Evolutionary conservation across 2,329 filamentous ascomycete genomes (phyloP).

Genomic region (Hansfordia pulvinata): DNA sequence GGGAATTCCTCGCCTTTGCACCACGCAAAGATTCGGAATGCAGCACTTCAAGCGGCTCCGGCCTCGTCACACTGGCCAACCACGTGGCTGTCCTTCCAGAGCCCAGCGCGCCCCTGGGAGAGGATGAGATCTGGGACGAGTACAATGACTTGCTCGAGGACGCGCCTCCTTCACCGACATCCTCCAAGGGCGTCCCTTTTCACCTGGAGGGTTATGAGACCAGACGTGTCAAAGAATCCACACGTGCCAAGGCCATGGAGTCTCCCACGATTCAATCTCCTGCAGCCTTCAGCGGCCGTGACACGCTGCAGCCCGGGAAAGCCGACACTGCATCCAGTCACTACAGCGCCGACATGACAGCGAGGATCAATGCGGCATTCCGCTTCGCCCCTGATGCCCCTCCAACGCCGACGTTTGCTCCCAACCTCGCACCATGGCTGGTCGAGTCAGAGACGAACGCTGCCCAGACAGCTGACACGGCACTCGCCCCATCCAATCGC

Average conservation of each 20-base stretch:
- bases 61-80: slow-evolving; percentile 41
- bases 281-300: slow-evolving; percentile 15
- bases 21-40: slow-evolving; percentile 58
- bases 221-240: slow-evolving; percentile 19
- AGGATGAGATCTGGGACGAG: slow-evolving; percentile 90
- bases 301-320: slow-evolving; percentile 18
- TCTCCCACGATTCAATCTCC: slow-evolving; percentile 38
- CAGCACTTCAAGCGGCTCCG: slow-evolving; percentile 54
- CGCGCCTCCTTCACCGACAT: slow-evolving; percentile 35
- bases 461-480: too few species aligned
- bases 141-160: slow-evolving; percentile 81
- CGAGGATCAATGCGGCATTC: slow-evolving; percentile 35
- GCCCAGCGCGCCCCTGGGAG: slow-evolving; percentile 46
- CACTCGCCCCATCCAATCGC: too few species aligned
- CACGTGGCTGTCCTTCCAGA: slow-evolving; percentile 55
- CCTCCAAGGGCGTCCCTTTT: slow-evolving; percentile 42
- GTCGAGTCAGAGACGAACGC: too few species aligned
- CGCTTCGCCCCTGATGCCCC: slow-evolving; percentile 24
- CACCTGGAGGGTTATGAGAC: slow-evolving; percentile 36
- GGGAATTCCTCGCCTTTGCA: slow-evolving; percentile 64
- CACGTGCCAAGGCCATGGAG: slow-evolving; percentile 25
- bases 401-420: slow-evolving; percentile 24
- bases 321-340: slow-evolving; percentile 31
- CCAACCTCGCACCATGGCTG: too few species aligned
- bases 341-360: slow-evolving; percentile 40